A percentile compares a stretch with the other conserved stretches of the same genome.
Evolutionary conservation across 352 stramenopile genomes (phyloP).

Genomic region (Plasmopara muralis): DNA sequence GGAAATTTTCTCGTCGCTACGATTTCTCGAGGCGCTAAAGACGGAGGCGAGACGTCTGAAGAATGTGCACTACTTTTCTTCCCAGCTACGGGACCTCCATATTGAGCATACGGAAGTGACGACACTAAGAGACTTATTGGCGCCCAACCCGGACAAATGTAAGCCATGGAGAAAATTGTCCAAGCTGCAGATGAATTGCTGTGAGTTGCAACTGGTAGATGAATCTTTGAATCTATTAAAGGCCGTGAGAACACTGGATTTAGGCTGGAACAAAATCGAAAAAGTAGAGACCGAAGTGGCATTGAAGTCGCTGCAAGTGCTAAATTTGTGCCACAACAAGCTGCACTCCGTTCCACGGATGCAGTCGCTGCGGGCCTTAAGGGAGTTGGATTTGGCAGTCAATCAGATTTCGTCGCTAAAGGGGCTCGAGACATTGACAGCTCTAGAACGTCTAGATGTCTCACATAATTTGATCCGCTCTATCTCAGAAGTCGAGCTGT

Average conservation of each 20-base stretch:
- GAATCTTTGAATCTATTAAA: constrained; percentile 45
- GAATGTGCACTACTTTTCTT: constrained; percentile 63
- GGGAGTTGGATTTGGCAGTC: constrained; percentile 58
- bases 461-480: constrained; percentile 56
- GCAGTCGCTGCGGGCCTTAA: constrained; percentile 30
- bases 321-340: constrained; percentile 71
- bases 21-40: constrained; percentile 53
- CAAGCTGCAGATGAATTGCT: constrained; percentile 69
- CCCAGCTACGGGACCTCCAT: constrained; percentile 56
- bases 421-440: constrained; percentile 38
- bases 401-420: constrained; percentile 52
- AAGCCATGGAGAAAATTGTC: constrained; percentile 38
- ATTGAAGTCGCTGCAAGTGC: constrained; percentile 32
- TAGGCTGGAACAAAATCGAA: constrained; percentile 69
- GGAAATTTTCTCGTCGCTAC: constrained; percentile 78
- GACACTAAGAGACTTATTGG: constrained; percentile 38
- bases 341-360: constrained; percentile 40
- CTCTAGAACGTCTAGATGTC: constrained; percentile 54
- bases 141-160: constrained; percentile 10
- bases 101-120: constrained; percentile 58
- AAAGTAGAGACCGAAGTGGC: constrained; percentile 27
- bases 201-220: constrained; percentile 41
- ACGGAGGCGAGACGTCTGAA: constrained; percentile 32
- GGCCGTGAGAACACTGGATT: constrained; percentile 39
- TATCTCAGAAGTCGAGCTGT: constrained; percentile 49